Percentiles rank a stretch among this genome's conserved stretches.
Evolutionary conservation across 2,329 filamentous ascomycete species (phyloP).

Genomic region (Fusarium sublunatum): DNA sequence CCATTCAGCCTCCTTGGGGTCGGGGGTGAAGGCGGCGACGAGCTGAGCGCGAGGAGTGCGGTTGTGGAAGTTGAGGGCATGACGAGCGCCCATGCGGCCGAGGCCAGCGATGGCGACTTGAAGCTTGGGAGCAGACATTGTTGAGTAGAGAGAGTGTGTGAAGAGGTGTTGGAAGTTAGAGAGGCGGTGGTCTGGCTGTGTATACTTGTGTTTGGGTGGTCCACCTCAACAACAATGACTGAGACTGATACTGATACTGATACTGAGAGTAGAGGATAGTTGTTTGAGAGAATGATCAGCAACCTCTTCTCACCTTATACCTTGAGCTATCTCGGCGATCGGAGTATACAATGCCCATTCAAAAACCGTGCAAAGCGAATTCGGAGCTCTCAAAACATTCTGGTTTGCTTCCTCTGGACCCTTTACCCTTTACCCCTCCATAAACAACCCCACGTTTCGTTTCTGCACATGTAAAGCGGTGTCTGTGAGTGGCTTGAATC

Average conservation of each 20-base stretch:
- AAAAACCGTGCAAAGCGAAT: slow-evolving; percentile 2
- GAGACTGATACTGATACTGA: too few relatives aligned
- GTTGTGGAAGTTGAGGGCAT: slow-evolving; percentile 45
- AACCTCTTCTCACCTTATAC: slow-evolving; percentile 29
- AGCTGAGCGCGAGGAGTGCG: slow-evolving; percentile 42
- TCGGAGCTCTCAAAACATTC: slow-evolving; percentile 18
- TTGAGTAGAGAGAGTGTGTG: background rate
- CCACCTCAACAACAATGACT: background rate
- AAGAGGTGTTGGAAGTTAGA: background rate
- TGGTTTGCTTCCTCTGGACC: background rate
- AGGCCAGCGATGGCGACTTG: slow-evolving; percentile 43
- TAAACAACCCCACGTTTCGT: slow-evolving; percentile 2
- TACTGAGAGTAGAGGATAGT: background rate
- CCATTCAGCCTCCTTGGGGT: slow-evolving; percentile 43
- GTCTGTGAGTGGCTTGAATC: slow-evolving; percentile 3
- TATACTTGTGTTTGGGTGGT: too few relatives aligned
- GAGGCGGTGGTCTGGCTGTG: background rate
- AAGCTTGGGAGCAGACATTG: slow-evolving; percentile 42
- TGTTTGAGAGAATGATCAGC: slow-evolving; percentile 5
- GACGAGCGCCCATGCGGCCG: slow-evolving; percentile 45
- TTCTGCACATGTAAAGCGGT: background rate
- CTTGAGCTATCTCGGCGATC: background rate
- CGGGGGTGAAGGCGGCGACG: slow-evolving; percentile 44
- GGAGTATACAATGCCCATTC: background rate
- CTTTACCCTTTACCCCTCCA: background rate